phyloP scores from a whole-genome alignment of 73 alveolate genomes.

The Breviolum minutum region DNA sequence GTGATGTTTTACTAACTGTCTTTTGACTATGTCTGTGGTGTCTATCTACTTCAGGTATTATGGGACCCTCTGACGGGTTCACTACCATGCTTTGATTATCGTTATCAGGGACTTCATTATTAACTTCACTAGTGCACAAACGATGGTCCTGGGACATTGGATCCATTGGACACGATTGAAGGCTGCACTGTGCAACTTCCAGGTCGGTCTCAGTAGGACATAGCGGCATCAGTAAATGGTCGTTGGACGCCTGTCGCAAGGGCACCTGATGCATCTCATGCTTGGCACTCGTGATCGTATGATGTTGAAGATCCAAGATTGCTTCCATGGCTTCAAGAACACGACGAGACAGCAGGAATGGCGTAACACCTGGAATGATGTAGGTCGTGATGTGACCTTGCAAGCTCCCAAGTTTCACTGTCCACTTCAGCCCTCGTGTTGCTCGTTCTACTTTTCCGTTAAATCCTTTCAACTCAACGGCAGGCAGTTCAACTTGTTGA shows the following conservation, averaged over 20 bases:
- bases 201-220: too few species aligned
- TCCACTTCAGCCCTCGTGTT: background rate
- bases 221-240: constrained; percentile 3
- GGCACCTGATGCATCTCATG: background rate
- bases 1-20: background rate
- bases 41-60: too few species aligned
- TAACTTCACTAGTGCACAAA: too few species aligned
- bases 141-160: too few species aligned
- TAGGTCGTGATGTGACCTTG: constrained; percentile 5
- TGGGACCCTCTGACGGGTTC: too few species aligned
- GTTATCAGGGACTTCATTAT: too few species aligned
- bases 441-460: background rate
- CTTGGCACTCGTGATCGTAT: background rate
- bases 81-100: too few species aligned
- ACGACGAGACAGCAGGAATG: constrained; percentile 6
- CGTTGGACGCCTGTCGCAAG: constrained; percentile 13
- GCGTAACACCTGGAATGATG: background rate
- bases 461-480: constrained; percentile 52
- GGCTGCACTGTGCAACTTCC: too few species aligned
- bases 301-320: background rate
- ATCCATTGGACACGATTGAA: too few species aligned
- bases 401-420: background rate
- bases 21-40: too few species aligned
- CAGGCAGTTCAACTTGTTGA: background rate
- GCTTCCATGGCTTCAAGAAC: constrained; percentile 21